Conservation (phyloP, 2,329 filamentous ascomycete species). For the Fusarium miscanthi region DNA sequence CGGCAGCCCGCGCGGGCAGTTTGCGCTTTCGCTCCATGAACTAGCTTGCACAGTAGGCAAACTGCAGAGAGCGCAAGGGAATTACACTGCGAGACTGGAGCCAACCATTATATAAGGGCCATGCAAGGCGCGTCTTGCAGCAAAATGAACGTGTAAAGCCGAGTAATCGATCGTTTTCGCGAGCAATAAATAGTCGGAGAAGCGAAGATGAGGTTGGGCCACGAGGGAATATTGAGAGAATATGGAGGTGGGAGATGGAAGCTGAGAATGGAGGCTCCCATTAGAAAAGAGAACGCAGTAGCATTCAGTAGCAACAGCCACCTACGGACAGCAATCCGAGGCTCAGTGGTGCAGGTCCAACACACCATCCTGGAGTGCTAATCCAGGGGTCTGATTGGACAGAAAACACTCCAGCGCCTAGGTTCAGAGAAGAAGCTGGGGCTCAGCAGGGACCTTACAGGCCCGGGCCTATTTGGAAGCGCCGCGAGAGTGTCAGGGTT, state of each 20-base stretch:
- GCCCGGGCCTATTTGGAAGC: slow-evolving; percentile 17
- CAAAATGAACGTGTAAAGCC: slow-evolving; percentile 25
- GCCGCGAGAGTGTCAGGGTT: slow-evolving; percentile 3
- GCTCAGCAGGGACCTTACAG: slow-evolving; percentile 19
- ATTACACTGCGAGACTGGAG: slow-evolving; percentile 38
- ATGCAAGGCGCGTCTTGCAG: slow-evolving; percentile 44
- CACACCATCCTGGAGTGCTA: slow-evolving; percentile 30
- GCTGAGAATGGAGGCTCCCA: slow-evolving; percentile 30
- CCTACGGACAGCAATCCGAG: slow-evolving; percentile 37
- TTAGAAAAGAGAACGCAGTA: slow-evolving; percentile 34
- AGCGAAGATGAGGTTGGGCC: slow-evolving; percentile 21
- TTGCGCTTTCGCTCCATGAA: slow-evolving; percentile 74
- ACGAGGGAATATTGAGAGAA: slow-evolving; percentile 7
- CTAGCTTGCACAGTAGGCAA: slow-evolving; percentile 21
- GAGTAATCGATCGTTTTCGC: not conserved
- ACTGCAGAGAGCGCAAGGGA: slow-evolving; percentile 20
- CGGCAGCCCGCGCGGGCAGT: slow-evolving; percentile 70
- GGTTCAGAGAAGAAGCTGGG: slow-evolving; percentile 18
- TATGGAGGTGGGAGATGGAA: slow-evolving; percentile 32
- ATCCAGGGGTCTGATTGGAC: slow-evolving; percentile 25
- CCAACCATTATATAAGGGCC: slow-evolving; percentile 49
- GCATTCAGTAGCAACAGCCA: slow-evolving; percentile 25
- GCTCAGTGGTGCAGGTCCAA: slow-evolving; percentile 32
- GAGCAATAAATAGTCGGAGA: not conserved
- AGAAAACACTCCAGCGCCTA: slow-evolving; percentile 21